These are phyloP conservation scores for Lupinus albus DNA, from an alignment of 306 rosid genomes.

Conservation along the genomic window DNA sequence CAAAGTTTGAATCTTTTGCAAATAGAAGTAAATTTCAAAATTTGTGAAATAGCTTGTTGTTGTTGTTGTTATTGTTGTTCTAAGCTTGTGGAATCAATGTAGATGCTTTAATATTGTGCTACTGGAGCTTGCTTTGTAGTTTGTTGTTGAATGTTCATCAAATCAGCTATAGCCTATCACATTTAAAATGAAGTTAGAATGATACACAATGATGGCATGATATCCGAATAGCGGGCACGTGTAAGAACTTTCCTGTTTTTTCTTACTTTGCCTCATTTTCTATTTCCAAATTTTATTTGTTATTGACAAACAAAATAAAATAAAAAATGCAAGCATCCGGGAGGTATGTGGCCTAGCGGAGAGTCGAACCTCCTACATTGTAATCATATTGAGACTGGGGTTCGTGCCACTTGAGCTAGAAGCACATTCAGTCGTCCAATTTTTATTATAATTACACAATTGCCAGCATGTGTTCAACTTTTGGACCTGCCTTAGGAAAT, in stretches of 20 bases:
- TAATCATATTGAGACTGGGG: conserved; percentile 2
- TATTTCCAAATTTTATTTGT: no score
- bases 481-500: conserved; percentile 12
- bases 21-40: conserved; percentile 8
- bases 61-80: neutral
- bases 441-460: conserved; percentile 8
- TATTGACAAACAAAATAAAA: neutral
- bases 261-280: neutral
- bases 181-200: neutral
- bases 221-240: neutral
- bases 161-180: neutral
- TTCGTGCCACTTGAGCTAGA: conserved; percentile 29
- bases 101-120: conserved; percentile 6
- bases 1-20: no score
- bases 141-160: neutral
- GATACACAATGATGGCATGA: neutral
- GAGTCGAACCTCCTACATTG: conserved; percentile 22
- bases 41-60: conserved; percentile 12
- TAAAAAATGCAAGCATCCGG: conserved; percentile 2
- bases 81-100: conserved; percentile 3
- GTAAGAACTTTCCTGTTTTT: neutral
- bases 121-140: neutral
- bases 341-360: neutral
- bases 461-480: conserved; percentile 19
- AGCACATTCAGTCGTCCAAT: conserved; percentile 4